Percentiles rank a stretch among this genome's conserved stretches.
Conservation (phyloP, 306 rosid species). For the Carpinus fangiana region DNA sequence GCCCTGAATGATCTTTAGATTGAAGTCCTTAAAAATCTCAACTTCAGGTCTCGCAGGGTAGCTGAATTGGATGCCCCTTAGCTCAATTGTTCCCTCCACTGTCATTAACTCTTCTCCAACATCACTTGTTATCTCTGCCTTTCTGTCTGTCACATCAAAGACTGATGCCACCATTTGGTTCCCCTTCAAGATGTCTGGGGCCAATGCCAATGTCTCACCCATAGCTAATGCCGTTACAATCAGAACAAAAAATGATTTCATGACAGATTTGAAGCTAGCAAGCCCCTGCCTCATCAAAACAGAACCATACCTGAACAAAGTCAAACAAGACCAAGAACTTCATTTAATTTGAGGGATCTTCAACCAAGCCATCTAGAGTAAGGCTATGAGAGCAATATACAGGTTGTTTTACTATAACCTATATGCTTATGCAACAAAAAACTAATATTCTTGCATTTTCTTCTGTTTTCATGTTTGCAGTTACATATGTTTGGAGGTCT, state of each 20-base stretch:
- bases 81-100: constrained; percentile 87
- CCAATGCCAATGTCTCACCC: constrained; percentile 89
- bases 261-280: constrained; percentile 83
- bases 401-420: not conserved
- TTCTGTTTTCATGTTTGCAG: not conserved
- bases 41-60: constrained; percentile 94
- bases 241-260: constrained; percentile 92
- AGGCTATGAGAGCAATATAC: not conserved
- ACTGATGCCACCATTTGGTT: constrained; percentile 95
- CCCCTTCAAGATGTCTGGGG: constrained; percentile 93
- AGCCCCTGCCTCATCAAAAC: constrained; percentile 87
- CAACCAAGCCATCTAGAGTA: not conserved
- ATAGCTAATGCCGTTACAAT: constrained; percentile 89
- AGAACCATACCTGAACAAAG: constrained; percentile 82
- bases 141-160: constrained; percentile 76
- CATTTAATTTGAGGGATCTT: not conserved
- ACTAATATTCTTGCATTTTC: not conserved
- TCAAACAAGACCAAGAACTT: constrained; percentile 12
- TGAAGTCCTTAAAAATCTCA: constrained; percentile 79
- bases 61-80: constrained; percentile 65
- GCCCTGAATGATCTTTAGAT: constrained; percentile 67
- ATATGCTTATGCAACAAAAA: not conserved
- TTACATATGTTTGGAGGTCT: not conserved
- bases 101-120: constrained; percentile 65
- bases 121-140: constrained; percentile 59